Evolutionary conservation across 371 early-diverging fungal genomes (phyloP).

Genomic region (Catenaria anguillulae): DNA sequence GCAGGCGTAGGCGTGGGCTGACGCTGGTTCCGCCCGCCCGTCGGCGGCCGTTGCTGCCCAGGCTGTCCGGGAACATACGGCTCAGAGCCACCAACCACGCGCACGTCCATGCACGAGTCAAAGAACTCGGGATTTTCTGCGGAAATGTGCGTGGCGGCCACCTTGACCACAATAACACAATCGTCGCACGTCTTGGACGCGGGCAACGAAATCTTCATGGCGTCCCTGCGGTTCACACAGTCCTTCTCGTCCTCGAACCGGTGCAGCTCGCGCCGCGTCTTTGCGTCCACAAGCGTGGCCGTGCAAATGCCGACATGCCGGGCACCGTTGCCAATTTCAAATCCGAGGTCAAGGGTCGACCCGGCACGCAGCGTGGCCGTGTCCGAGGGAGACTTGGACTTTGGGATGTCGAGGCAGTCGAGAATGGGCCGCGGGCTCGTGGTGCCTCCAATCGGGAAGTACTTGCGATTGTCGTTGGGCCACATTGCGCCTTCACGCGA

Average conservation of each 20-base stretch:
- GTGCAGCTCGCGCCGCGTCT: not conserved
- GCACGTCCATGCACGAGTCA: conserved; percentile 1
- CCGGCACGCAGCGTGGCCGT: not conserved
- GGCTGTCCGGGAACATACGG: no score
- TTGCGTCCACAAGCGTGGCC: not conserved
- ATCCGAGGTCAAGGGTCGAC: not conserved
- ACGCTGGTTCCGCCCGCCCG: no score
- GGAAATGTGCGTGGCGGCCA: not conserved
- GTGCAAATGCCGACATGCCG: conserved; percentile 1
- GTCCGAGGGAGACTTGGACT: no score
- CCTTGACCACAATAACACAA: not conserved
- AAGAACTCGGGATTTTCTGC: not conserved
- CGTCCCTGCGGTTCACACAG: no score
- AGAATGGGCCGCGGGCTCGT: not conserved
- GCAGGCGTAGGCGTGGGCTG: no score
- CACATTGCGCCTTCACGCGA: not conserved
- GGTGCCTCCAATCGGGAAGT: not conserved
- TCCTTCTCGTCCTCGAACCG: no score
- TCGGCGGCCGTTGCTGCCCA: no score
- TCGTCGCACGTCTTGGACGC: not conserved
- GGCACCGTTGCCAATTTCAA: conserved; percentile 2
- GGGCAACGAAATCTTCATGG: no score
- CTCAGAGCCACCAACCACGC: not conserved
- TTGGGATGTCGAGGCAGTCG: not conserved
- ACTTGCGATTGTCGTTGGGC: not conserved